phyloP scores from a whole-genome alignment of 345 rosid species.

The Populus tremula region DNA sequence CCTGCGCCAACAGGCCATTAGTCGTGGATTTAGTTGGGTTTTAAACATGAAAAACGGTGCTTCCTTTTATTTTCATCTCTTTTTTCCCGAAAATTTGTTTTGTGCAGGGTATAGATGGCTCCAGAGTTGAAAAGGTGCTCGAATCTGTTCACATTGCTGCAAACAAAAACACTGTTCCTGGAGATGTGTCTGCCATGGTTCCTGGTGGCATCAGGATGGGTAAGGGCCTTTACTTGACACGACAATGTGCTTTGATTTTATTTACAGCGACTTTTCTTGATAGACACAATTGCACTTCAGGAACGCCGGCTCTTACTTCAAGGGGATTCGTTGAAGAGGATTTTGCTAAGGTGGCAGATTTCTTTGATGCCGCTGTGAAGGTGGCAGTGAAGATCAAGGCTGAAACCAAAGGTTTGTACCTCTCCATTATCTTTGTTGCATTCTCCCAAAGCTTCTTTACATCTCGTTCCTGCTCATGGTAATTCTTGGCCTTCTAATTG shows the following conservation, averaged over 20 bases:
- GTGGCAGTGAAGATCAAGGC: constrained; percentile 83
- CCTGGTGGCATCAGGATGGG: constrained; percentile 99
- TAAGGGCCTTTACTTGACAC: constrained; percentile 26
- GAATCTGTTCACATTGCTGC: constrained; percentile 98
- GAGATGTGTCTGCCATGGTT: constrained; percentile 99
- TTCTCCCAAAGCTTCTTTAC: background rate
- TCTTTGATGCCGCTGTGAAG: constrained; percentile 75
- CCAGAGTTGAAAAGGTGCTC: constrained; percentile 94
- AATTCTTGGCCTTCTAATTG: background rate
- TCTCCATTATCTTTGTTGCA: constrained; percentile 1
- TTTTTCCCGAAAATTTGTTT: background rate
- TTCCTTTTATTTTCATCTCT: background rate
- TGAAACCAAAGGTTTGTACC: constrained; percentile 64
- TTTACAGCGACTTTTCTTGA: constrained; percentile 6
- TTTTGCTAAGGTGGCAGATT: constrained; percentile 85
- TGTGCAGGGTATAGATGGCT: constrained; percentile 86
- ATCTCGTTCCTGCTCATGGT: background rate
- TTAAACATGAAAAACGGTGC: background rate
- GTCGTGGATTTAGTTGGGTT: background rate
- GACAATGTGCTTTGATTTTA: background rate
- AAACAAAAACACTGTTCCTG: constrained; percentile 98
- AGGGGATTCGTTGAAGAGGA: constrained; percentile 91
- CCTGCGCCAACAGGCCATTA: background rate
- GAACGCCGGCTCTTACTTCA: constrained; percentile 97
- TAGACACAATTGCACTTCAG: constrained; percentile 37